Percentiles rank a stretch among this genome's conserved stretches.
These are phyloP conservation scores for Hyaloscypha finlandica DNA, from an alignment of 495 filamentous ascomycete genomes.

Conservation along the genomic window DNA sequence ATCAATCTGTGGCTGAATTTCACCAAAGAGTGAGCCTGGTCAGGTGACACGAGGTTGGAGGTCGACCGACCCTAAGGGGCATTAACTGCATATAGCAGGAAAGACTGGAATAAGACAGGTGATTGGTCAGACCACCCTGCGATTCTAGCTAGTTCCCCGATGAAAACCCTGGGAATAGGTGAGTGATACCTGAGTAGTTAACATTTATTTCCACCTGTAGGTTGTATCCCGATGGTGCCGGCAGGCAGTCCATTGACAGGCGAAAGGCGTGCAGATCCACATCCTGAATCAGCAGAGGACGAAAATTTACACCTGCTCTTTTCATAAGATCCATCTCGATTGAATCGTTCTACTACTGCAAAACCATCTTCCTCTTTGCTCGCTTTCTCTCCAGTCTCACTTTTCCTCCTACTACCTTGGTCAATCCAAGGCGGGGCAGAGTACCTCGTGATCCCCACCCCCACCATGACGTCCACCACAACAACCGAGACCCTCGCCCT, in stretches of 20 bases:
- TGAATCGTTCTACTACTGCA: background rate
- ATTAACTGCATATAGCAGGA: too few relatives aligned
- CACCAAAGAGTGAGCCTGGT: too few relatives aligned
- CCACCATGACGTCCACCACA: constrained; percentile 6
- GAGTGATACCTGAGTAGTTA: too few relatives aligned
- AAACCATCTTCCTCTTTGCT: background rate
- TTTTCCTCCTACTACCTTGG: background rate
- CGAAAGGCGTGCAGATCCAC: background rate
- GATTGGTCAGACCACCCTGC: too few relatives aligned
- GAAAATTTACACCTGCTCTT: background rate
- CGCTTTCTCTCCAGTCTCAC: background rate
- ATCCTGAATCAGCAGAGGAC: background rate
- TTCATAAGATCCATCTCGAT: background rate
- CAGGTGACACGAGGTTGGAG: too few relatives aligned
- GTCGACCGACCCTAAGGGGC: too few relatives aligned
- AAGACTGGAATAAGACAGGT: too few relatives aligned
- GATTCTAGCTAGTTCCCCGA: too few relatives aligned
- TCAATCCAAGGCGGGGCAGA: background rate
- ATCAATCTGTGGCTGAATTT: too few relatives aligned
- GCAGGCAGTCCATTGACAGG: background rate
- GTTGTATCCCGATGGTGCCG: background rate
- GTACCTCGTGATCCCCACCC: background rate
- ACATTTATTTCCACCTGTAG: too few relatives aligned
- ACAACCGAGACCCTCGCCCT: constrained; percentile 21
- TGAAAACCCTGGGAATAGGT: too few relatives aligned